These are phyloP conservation scores for Diospyros kaki DNA, from an alignment of 148 eudicot genomes.

Conservation along the genomic window DNA sequence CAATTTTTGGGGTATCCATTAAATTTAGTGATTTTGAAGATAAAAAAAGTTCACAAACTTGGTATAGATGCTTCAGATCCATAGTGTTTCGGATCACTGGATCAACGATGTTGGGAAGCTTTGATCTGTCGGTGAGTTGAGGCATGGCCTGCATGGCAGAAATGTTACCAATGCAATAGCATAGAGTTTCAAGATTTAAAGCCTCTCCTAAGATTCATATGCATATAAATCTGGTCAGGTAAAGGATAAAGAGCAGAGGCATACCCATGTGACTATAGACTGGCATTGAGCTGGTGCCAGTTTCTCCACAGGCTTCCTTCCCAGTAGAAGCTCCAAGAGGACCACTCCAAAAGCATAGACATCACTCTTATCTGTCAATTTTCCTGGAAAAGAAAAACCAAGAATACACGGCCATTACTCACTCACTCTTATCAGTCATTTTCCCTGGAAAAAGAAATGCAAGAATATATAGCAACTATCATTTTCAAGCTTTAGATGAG, in stretches of 20 bases:
- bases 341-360: slow-evolving; percentile 93
- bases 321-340: slow-evolving; percentile 84
- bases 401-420: too few relatives aligned
- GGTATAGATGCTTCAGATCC: slow-evolving; percentile 72
- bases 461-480: neutral
- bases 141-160: slow-evolving; percentile 72
- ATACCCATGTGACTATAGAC: slow-evolving; percentile 93
- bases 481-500: too few relatives aligned
- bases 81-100: slow-evolving; percentile 66
- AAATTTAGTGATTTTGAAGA: neutral
- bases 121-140: slow-evolving; percentile 68
- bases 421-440: too few relatives aligned
- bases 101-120: slow-evolving; percentile 70
- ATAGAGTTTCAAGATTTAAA: neutral
- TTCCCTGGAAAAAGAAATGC: neutral
- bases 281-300: slow-evolving; percentile 70
- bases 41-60: slow-evolving; percentile 33
- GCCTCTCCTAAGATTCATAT: neutral
- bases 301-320: slow-evolving; percentile 82
- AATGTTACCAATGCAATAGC: neutral
- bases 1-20: too few relatives aligned
- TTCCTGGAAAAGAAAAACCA: slow-evolving; percentile 37
- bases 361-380: slow-evolving; percentile 91
- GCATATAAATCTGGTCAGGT: neutral
- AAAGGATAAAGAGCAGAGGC: neutral